phyloP scores from a whole-genome alignment of 345 rosid species.

The Melaleuca quinquenervia region DNA sequence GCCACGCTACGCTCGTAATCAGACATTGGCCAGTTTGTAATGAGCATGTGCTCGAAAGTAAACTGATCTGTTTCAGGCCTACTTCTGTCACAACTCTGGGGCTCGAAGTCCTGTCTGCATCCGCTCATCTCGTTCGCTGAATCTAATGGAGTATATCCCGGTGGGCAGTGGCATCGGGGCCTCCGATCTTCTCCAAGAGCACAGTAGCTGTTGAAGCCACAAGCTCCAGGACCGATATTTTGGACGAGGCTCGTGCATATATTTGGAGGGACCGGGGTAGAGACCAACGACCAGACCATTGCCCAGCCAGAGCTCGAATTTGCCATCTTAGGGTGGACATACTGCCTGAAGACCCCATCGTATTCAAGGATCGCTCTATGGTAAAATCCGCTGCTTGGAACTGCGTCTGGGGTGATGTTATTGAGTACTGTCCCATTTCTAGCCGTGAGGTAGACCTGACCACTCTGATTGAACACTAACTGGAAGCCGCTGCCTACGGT shows the following conservation, averaged over 20 bases:
- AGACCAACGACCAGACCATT: slow-evolving; percentile 1
- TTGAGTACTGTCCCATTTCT: slow-evolving; percentile 4
- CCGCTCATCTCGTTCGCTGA: slow-evolving; percentile 18
- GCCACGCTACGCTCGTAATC: slow-evolving; percentile 9
- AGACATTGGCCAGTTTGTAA: slow-evolving; percentile 11
- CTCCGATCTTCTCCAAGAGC: slow-evolving; percentile 4
- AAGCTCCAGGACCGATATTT: background rate
- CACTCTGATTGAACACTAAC: slow-evolving; percentile 36
- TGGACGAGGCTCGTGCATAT: background rate
- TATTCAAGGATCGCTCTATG: slow-evolving; percentile 16
- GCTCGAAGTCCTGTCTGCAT: slow-evolving; percentile 18
- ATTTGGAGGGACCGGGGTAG: slow-evolving; percentile 13
- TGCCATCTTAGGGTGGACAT: slow-evolving; percentile 30
- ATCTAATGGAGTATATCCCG: slow-evolving; percentile 20
- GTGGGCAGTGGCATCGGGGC: slow-evolving; percentile 34
- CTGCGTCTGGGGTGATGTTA: background rate
- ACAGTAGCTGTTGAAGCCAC: slow-evolving; percentile 56
- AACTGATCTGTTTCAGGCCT: slow-evolving; percentile 2
- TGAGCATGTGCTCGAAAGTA: background rate
- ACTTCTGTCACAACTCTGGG: slow-evolving; percentile 15
- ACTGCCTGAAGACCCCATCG: slow-evolving; percentile 46
- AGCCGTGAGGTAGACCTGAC: slow-evolving; percentile 17
- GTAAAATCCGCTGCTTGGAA: slow-evolving; percentile 9
- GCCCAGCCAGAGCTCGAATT: background rate
- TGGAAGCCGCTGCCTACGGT: background rate